Conservation (phyloP, 202 grass and related monocot species). For the Schoenoplectus triqueter region DNA sequence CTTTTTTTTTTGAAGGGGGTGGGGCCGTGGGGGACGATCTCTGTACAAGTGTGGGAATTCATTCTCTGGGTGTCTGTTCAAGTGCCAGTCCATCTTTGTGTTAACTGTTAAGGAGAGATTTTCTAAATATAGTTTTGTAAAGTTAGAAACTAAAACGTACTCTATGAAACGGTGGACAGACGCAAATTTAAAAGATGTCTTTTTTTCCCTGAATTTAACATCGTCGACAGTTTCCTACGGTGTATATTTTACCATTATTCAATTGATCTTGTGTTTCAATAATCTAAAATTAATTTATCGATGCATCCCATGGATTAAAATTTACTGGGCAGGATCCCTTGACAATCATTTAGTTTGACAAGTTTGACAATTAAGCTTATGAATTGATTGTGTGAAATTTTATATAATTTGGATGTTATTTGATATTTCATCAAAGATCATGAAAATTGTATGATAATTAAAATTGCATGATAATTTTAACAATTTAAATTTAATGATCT, state of each 20-base stretch:
- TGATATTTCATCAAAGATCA: too few species aligned
- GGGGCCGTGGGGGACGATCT: not conserved
- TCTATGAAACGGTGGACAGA: not conserved
- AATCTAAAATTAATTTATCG: not conserved
- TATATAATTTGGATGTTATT: too few species aligned
- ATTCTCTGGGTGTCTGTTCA: not conserved
- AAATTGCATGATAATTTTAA: too few species aligned
- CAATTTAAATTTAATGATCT: too few species aligned
- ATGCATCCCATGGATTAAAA: not conserved
- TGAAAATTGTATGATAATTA: too few species aligned
- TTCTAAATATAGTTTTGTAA: slow-evolving; percentile 23
- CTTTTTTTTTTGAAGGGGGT: not conserved
- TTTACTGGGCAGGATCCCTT: too few species aligned
- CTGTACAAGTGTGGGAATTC: not conserved
- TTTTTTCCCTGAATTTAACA: not conserved
- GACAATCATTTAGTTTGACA: too few species aligned
- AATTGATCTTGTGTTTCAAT: not conserved
- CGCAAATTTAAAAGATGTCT: not conserved
- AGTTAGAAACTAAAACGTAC: slow-evolving; percentile 27
- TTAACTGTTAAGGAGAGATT: slow-evolving; percentile 2
- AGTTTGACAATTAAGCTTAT: too few species aligned
- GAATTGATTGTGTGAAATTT: too few species aligned
- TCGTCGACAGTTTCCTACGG: not conserved
- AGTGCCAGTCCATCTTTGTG: slow-evolving; percentile 15
- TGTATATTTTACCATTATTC: too few species aligned